A percentile compares a stretch with the other conserved stretches of the same genome.
These are phyloP conservation scores for Ustilago tritici DNA, from an alignment of 1,284 basidiomycete genomes.

Conservation along the genomic window DNA sequence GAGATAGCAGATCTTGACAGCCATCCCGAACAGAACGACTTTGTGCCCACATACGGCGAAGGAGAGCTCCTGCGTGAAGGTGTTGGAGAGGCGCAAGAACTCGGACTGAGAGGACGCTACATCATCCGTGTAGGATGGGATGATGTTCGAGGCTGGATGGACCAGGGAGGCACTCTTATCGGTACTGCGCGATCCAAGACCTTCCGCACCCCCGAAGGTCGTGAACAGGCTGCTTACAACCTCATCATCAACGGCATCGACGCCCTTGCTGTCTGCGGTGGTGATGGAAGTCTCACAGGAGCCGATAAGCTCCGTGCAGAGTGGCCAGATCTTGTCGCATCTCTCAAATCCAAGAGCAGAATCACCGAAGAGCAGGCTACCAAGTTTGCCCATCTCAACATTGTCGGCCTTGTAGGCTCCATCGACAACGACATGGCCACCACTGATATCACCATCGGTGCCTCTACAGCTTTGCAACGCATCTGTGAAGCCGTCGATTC, in stretches of 20 bases:
- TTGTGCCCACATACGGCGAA: conserved; percentile 86
- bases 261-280: conserved; percentile 94
- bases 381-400: conserved; percentile 85
- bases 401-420: conserved; percentile 95
- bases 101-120: conserved; percentile 83
- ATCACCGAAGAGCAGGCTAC: conserved; percentile 82
- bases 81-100: conserved; percentile 78
- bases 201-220: conserved; percentile 89
- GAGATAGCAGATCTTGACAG: conserved; percentile 19
- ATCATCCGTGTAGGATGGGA: conserved; percentile 98
- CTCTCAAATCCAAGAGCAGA: conserved; percentile 76
- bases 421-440: conserved; percentile 99
- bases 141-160: conserved; percentile 94
- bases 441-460: conserved; percentile 97
- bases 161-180: conserved; percentile 88
- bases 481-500: conserved; percentile 98
- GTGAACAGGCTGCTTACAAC: conserved; percentile 86
- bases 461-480: conserved; percentile 91
- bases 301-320: conserved; percentile 93
- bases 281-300: conserved; percentile 94
- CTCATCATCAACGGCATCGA: conserved; percentile 96
- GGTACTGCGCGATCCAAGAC: conserved; percentile 90
- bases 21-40: conserved; percentile 58
- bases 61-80: conserved; percentile 89
- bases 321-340: conserved; percentile 86